phyloP scores from a whole-genome alignment of 805 yeast genomes.

The Candida silvicultrix region DNA sequence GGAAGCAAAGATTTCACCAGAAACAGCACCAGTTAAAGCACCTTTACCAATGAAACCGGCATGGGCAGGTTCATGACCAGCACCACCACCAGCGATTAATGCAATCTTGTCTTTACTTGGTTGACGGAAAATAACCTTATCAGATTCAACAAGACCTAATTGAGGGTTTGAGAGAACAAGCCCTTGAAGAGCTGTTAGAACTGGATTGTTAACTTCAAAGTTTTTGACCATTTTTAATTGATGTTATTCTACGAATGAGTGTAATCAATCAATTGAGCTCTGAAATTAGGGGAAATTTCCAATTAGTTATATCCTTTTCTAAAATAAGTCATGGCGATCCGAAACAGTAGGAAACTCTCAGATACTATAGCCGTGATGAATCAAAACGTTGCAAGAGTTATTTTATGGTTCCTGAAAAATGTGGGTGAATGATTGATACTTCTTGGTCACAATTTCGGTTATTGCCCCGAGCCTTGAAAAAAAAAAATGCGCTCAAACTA shows the following conservation, averaged over 20 bases:
- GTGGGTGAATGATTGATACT: too few relatives aligned
- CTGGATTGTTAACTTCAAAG: slow-evolving; percentile 33
- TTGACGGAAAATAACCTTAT: slow-evolving; percentile 30
- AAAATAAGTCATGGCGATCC: too few relatives aligned
- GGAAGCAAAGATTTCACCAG: slow-evolving; percentile 87
- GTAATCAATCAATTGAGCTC: too few relatives aligned
- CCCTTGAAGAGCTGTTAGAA: slow-evolving; percentile 30
- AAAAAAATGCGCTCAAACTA: too few relatives aligned
- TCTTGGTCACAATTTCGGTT: too few relatives aligned
- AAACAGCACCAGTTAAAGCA: slow-evolving; percentile 77
- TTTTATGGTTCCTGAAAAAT: too few relatives aligned
- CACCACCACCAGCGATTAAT: slow-evolving; percentile 85
- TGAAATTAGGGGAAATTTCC: too few relatives aligned
- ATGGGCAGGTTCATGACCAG: slow-evolving; percentile 94
- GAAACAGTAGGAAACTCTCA: too few relatives aligned
- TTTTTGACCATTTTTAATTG: slow-evolving; percentile 27
- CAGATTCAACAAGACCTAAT: slow-evolving; percentile 28
- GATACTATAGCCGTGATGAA: too few relatives aligned
- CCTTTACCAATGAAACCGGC: slow-evolving; percentile 89
- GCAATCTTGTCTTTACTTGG: slow-evolving; percentile 47
- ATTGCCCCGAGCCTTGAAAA: too few relatives aligned
- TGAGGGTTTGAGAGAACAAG: slow-evolving; percentile 31
- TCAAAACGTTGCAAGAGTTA: too few relatives aligned
- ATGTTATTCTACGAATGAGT: too few relatives aligned
- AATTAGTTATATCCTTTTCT: background rate